A percentile compares a stretch with the other conserved stretches of the same genome.
Evolutionary conservation across 768 basidiomycete species (phyloP).

Genomic region (Rhodosporidiobolus sp.): DNA sequence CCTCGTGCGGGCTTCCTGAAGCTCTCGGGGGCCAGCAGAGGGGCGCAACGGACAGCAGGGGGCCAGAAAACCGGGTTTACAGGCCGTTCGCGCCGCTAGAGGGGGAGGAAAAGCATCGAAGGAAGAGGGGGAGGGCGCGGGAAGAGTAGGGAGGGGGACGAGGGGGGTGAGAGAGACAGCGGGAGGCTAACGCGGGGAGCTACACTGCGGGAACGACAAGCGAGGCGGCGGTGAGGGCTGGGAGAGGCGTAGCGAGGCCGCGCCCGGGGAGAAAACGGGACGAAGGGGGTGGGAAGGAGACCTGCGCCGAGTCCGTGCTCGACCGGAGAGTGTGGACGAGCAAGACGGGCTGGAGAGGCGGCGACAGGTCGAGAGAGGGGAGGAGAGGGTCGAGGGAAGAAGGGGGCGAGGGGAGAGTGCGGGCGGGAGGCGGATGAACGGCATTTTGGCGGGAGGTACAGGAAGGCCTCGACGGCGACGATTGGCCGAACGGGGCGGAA

Average conservation of each 20-base stretch:
- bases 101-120: too few species aligned
- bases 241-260: background rate
- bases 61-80: slow-evolving; percentile 2
- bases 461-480: background rate
- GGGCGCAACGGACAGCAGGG: background rate
- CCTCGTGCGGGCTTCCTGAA: background rate
- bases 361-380: background rate
- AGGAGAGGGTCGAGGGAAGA: background rate
- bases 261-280: background rate
- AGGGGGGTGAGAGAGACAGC: background rate
- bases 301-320: too few species aligned
- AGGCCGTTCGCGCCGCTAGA: too few species aligned
- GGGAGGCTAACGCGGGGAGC: background rate
- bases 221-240: background rate
- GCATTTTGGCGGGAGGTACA: slow-evolving; percentile 6
- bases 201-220: background rate
- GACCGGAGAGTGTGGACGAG: too few species aligned
- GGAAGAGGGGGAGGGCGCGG: too few species aligned
- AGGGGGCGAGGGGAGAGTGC: background rate
- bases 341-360: background rate
- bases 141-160: background rate
- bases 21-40: background rate
- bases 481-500: background rate
- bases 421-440: background rate
- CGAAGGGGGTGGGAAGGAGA: too few species aligned